Base-by-base conservation (phyloP, 1,139 yeast species). In the Nakaseomyces uthaithaninus region DNA sequence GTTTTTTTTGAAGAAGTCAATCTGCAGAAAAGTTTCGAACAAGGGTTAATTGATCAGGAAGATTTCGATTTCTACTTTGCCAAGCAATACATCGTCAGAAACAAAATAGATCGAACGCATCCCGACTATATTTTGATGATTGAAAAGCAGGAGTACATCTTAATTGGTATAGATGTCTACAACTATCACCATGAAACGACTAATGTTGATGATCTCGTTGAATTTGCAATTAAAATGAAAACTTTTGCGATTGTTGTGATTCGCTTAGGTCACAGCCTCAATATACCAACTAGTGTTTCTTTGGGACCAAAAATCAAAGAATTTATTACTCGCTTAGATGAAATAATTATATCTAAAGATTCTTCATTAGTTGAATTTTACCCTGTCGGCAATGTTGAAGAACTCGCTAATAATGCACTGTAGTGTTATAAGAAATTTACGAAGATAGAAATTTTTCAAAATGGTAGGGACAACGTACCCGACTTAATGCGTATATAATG, bases 321-420 rank as follows among this genome's bases (percentile, higher is more conserved):
- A n/a, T 28, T 16, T 15, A 12, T 28, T 11, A 10, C 18, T 19
- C 7, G 33, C n/a, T 11, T 28, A 17, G 33, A 28, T 11, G 33
- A 28, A 10, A 11, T 16, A 3, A 15, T 17, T 10, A 28, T 8
- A 28, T 7, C 12, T 4, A 11, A 9, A 6, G 11, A 28, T 17
- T 17, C 14, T 28, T 22, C 10, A 4, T 10, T 17, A n/a, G n/a
- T 17, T 9, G 33, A 28, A 3, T 17, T 11, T 8, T 28, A 28
- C n/a, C 33, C 33, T 15, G 16, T 17, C 12, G 33, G 33, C 7
- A 15, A 28, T 28, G 12, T 28, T 17, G 33, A 28, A 11, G 33
- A 28, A 28, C 10, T 28, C 8, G 14, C 33, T 8, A 17, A 27
- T 27, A 27, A 12, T 12, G 6, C n/a, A n/a, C n/a, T n/a, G n/a